Percentiles rank a stretch among this genome's conserved stretches.
These are phyloP conservation scores for Polytrichum formosum DNA, from an alignment of 225 moss, liverwort and hornwort genomes.

Conservation along the genomic window DNA sequence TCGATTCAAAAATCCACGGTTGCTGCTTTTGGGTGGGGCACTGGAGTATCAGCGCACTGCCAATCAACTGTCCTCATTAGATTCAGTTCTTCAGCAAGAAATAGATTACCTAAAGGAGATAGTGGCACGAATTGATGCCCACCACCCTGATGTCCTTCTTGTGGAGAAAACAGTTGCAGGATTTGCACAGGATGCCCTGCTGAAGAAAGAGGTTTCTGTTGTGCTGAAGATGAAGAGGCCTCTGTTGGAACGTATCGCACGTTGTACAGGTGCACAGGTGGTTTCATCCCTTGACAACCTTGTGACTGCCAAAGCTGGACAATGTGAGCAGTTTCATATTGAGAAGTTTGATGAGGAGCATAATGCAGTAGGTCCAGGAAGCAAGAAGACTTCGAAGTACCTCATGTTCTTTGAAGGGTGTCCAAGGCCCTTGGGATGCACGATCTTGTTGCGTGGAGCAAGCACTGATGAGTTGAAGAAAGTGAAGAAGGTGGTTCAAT, in stretches of 20 bases:
- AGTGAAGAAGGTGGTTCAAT: conserved; percentile 76
- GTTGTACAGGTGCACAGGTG: conserved; percentile 74
- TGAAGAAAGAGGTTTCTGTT: conserved; percentile 70
- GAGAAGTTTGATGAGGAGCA: conserved; percentile 85
- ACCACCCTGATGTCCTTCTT: conserved; percentile 82
- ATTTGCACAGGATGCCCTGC: conserved; percentile 66
- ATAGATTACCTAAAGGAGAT: conserved; percentile 72
- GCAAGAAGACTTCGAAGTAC: conserved; percentile 62
- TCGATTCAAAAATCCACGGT: conserved; percentile 56
- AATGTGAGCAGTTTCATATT: conserved; percentile 81
- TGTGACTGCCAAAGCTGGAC: conserved; percentile 53
- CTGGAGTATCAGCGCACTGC: conserved; percentile 81
- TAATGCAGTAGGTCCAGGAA: conserved; percentile 51
- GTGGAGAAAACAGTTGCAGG: conserved; percentile 96
- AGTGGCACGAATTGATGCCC: conserved; percentile 75
- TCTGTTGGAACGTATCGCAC: conserved; percentile 75
- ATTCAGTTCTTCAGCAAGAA: conserved; percentile 84
- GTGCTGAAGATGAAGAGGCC: conserved; percentile 78
- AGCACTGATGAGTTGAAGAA: conserved; percentile 77
- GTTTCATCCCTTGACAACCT: conserved; percentile 74
- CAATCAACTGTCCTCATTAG: conserved; percentile 79
- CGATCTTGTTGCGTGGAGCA: conserved; percentile 79
- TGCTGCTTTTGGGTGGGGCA: conserved; percentile 79
- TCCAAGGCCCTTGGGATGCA: conserved; percentile 84
- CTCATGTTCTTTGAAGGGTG: conserved; percentile 93